These are phyloP conservation scores for Lodderomyces oxycetoniae DNA, from an alignment of 1,139 yeast species.

Conservation along the genomic window DNA sequence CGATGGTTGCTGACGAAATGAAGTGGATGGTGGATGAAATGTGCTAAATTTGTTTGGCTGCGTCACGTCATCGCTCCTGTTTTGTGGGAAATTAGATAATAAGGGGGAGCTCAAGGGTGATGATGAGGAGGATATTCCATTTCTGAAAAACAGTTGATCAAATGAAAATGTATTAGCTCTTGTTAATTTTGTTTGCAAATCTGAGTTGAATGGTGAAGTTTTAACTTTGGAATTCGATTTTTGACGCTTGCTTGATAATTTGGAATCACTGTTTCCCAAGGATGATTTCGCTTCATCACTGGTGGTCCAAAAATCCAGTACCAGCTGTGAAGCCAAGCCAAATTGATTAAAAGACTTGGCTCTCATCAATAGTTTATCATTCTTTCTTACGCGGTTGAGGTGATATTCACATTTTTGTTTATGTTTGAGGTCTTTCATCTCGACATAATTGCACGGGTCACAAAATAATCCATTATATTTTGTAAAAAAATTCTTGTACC, in stretches of 20 bases:
- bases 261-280: conserved; percentile 28
- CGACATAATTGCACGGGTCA: conserved; percentile 73
- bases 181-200: conserved; percentile 13
- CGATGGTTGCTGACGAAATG: conserved; percentile 18
- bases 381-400: conserved; percentile 62
- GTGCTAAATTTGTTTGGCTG: conserved; percentile 17
- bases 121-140: conserved; percentile 5
- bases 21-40: conserved; percentile 32
- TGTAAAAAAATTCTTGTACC: conserved; percentile 75
- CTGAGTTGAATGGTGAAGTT: conserved; percentile 4
- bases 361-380: conserved; percentile 37
- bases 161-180: conserved; percentile 17
- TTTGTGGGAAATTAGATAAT: conserved; percentile 6
- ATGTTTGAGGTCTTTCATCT: conserved; percentile 77
- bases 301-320: neutral
- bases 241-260: conserved; percentile 36
- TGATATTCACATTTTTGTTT: conserved; percentile 66
- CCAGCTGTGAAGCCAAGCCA: no score
- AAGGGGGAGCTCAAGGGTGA: conserved; percentile 12
- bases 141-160: conserved; percentile 19
- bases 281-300: conserved; percentile 15
- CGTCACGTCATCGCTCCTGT: no score
- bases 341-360: conserved; percentile 32
- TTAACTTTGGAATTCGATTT: conserved; percentile 21
- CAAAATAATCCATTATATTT: conserved; percentile 47